These are phyloP conservation scores for Lolium perenne DNA, from an alignment of 176 grass and related monocot species.

Conservation along the genomic window DNA sequence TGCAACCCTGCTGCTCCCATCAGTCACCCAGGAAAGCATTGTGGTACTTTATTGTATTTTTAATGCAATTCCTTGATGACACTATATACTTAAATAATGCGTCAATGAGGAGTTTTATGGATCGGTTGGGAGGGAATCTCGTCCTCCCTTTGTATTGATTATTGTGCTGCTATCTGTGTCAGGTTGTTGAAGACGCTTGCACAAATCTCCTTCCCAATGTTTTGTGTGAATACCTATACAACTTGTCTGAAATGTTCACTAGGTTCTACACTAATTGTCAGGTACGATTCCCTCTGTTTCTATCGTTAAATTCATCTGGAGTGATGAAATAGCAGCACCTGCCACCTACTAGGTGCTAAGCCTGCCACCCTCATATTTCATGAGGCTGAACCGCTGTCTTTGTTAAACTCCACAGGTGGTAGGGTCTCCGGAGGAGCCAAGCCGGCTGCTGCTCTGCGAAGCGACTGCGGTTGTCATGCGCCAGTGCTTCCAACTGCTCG, in stretches of 20 bases:
- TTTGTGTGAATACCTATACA: constrained; percentile 96
- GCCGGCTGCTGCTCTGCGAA: constrained; percentile 71
- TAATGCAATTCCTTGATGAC: neutral
- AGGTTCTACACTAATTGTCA: constrained; percentile 90
- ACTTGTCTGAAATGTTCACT: constrained; percentile 93
- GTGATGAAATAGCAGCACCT: neutral
- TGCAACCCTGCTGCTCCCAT: neutral
- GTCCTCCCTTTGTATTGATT: neutral
- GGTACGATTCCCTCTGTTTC: constrained; percentile 49
- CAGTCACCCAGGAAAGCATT: neutral
- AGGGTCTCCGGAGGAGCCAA: constrained; percentile 65
- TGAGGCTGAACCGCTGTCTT: neutral
- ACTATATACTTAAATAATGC: neutral
- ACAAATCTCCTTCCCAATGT: constrained; percentile 87
- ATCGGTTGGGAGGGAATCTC: neutral
- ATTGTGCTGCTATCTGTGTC: constrained; percentile 35
- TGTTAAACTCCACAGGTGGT: constrained; percentile 55
- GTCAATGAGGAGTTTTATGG: neutral
- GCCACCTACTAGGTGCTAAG: neutral
- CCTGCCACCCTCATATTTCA: neutral
- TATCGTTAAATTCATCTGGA: neutral
- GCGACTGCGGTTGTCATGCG: constrained; percentile 68
- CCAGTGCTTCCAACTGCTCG: constrained; percentile 71
- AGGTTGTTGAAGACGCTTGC: constrained; percentile 94
- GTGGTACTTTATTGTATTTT: neutral